Evolutionary conservation across 345 rosid genomes (phyloP).

Genomic region (Hibiscus syriacus): DNA sequence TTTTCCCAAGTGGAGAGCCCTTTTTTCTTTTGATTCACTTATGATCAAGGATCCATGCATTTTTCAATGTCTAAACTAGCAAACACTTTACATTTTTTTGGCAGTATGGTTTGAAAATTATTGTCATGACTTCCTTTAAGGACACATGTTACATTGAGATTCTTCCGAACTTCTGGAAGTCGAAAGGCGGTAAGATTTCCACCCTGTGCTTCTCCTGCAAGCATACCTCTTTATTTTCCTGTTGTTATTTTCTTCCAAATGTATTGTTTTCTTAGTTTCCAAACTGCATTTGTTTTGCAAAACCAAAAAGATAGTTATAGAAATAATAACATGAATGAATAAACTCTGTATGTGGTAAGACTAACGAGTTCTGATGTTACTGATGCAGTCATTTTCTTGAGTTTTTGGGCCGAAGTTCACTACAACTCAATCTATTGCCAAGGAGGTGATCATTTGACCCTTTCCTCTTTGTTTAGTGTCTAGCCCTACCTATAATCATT

Average conservation of each 20-base stretch:
- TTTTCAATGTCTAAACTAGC: neutral
- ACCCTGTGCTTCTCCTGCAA: neutral
- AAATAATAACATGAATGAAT: too few species aligned
- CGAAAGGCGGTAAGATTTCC: slow-evolving; percentile 50
- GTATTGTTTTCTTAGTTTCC: neutral
- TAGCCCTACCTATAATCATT: too few species aligned
- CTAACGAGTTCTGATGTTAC: too few species aligned
- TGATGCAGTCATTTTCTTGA: slow-evolving; percentile 64
- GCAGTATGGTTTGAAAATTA: slow-evolving; percentile 71
- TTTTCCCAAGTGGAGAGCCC: neutral
- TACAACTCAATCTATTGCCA: slow-evolving; percentile 78
- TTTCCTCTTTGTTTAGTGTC: too few species aligned
- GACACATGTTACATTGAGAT: slow-evolving; percentile 88
- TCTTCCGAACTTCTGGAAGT: slow-evolving; percentile 55
- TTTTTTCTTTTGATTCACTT: neutral
- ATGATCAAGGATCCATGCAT: neutral
- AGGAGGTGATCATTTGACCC: slow-evolving; percentile 35
- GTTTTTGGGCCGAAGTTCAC: slow-evolving; percentile 99
- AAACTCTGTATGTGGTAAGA: too few species aligned
- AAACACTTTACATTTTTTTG: slow-evolving; percentile 5
- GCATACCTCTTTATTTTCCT: too few species aligned
- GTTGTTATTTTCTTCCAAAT: too few species aligned
- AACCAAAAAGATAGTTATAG: too few species aligned
- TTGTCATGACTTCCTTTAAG: slow-evolving; percentile 80
- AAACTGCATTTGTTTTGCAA: neutral